These are phyloP conservation scores for Penicillium sp. DNA, from an alignment of 2,329 filamentous ascomycete species.

Conservation along the genomic window DNA sequence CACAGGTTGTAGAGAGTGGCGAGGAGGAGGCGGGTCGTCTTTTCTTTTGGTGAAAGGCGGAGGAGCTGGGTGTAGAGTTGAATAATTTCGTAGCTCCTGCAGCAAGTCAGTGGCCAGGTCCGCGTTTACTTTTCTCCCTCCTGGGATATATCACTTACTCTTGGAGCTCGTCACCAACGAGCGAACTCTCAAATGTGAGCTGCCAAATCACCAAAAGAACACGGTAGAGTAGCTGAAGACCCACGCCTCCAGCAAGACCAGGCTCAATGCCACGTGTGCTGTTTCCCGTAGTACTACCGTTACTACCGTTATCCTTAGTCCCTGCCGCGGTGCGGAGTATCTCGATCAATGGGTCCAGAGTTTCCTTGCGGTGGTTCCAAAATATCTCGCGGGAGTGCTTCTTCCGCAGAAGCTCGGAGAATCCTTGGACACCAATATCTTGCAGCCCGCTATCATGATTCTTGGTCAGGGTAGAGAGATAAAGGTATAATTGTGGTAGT, in stretches of 20 bases:
- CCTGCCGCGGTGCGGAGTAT: slow-evolving; percentile 79
- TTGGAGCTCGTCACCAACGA: slow-evolving; percentile 80
- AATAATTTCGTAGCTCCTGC: slow-evolving; percentile 89
- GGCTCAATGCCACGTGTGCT: slow-evolving; percentile 70
- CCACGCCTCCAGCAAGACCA: slow-evolving; percentile 74
- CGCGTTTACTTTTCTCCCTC: neutral
- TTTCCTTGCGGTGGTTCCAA: slow-evolving; percentile 89
- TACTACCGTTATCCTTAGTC: slow-evolving; percentile 70
- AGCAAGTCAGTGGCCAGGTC: slow-evolving; percentile 24
- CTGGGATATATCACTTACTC: slow-evolving; percentile 31
- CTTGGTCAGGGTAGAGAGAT: slow-evolving; percentile 82
- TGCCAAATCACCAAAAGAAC: slow-evolving; percentile 95
- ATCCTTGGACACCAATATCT: slow-evolving; percentile 92
- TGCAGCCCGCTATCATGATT: slow-evolving; percentile 87
- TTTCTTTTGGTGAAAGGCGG: slow-evolving; percentile 93
- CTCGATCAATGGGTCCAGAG: slow-evolving; percentile 77
- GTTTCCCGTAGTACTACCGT: slow-evolving; percentile 65
- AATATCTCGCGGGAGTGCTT: slow-evolving; percentile 78
- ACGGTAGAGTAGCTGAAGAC: slow-evolving; percentile 91
- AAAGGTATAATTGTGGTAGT: slow-evolving; percentile 81
- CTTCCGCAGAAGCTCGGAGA: slow-evolving; percentile 81
- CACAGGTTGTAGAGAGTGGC: slow-evolving; percentile 90
- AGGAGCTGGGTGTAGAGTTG: slow-evolving; percentile 91
- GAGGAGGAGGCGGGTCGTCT: slow-evolving; percentile 89
- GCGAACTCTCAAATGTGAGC: slow-evolving; percentile 81